Evolutionary conservation across 805 yeast species (phyloP), one percentile per base, ranked within the genome.

Genomic region (Starmera quercuum): DNA sequence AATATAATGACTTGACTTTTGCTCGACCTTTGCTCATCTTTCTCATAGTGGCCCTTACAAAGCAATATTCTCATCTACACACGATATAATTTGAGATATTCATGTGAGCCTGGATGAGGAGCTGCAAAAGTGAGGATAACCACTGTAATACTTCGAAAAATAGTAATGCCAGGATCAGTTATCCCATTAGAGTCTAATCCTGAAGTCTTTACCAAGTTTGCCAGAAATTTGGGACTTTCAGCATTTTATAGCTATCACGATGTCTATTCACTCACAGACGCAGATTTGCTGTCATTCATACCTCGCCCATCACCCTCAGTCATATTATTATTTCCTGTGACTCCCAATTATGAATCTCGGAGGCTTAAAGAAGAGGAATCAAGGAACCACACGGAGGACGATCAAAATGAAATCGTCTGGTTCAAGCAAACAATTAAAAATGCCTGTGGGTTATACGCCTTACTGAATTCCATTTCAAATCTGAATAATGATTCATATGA

Each of bases 151-250:
- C n/a, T n/a, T n/a, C n/a, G n/a, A n/a, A n/a, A n/a, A n/a, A n/a
- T n/a, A n/a, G n/a, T n/a, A n/a, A n/a, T n/a, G n/a, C n/a, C n/a
- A n/a, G n/a, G n/a, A n/a, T n/a, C n/a, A n/a, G 90, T 84, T 12
- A 77, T 87, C 10, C 97, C 97, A 3, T 60, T 90, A 22, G 98
- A 92, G 54, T 83, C 94, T 7, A 85, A 87, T 47, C 98, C 98
- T 0, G 80, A 70, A 8, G 75, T 90, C 6, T 88, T 90, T 61
- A 73, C 82, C 7, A 63, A 63, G 1, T 77, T 86, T 46, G 83
- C 87, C 2, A 66, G 61, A 21, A 67, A 68, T 17, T 54, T 92
- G 26, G 97, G 97, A 0, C 62, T 88, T 5, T 53, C 76, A 1
- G 70, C 75, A 1, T 53, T 69, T 2, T 64, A 77, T 11, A 67